These are phyloP conservation scores for Fusarium protoensiforme DNA, from an alignment of 2,329 filamentous ascomycete species.

Conservation along the genomic window DNA sequence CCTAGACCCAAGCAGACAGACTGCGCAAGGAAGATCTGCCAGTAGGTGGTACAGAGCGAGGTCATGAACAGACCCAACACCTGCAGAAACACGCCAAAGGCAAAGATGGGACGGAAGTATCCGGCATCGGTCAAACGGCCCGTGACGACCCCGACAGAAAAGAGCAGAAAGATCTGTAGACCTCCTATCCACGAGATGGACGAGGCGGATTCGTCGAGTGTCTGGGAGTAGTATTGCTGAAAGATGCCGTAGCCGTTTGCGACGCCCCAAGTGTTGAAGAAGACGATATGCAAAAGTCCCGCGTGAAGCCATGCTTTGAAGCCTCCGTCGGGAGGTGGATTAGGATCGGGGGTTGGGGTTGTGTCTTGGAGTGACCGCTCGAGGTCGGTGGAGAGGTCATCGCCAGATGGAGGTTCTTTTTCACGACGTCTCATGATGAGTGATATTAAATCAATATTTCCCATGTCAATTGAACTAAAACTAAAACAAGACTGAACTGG, in stretches of 20 bases:
- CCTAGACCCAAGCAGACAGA: constrained; percentile 62
- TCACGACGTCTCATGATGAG: constrained; percentile 3
- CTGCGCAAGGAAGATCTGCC: constrained; percentile 61
- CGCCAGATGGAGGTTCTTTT: background rate
- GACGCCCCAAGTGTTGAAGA: constrained; percentile 60
- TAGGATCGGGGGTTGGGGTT: background rate
- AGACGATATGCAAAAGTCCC: constrained; percentile 50
- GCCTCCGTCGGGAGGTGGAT: constrained; percentile 32
- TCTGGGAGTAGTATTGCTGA: constrained; percentile 56
- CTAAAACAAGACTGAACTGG: background rate
- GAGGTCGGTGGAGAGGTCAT: constrained; percentile 6
- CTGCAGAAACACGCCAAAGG: constrained; percentile 52
- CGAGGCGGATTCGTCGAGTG: constrained; percentile 46
- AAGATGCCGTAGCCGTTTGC: constrained; percentile 59
- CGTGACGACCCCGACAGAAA: constrained; percentile 54
- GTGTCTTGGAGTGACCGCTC: constrained; percentile 6
- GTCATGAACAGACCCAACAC: constrained; percentile 58
- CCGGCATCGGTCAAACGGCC: constrained; percentile 59
- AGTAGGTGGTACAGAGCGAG: constrained; percentile 56
- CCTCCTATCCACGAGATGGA: constrained; percentile 59
- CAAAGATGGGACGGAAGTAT: constrained; percentile 52
- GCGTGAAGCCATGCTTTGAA: constrained; percentile 47
- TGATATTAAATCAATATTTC: background rate
- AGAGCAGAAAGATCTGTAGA: constrained; percentile 55
- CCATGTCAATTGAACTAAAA: background rate